Percentiles rank a stretch among this genome's conserved stretches.
These are phyloP conservation scores for Chlamydomonas urium DNA, from an alignment of 139 green algal species.

Conservation along the genomic window DNA sequence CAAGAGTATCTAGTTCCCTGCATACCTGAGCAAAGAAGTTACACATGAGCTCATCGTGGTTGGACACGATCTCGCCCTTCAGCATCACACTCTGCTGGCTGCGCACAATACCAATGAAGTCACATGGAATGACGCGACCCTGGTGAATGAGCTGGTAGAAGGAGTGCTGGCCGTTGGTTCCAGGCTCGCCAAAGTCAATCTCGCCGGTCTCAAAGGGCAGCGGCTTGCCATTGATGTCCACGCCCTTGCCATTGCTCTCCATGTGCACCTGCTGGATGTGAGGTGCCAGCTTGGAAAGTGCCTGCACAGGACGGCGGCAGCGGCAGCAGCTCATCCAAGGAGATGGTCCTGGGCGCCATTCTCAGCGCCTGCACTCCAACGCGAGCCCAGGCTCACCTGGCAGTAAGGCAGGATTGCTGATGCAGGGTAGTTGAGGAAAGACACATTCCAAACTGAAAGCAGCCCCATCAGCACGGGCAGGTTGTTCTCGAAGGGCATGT, in stretches of 20 bases:
- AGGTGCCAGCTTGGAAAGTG: slow-evolving; percentile 91
- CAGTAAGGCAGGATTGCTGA: slow-evolving; percentile 97
- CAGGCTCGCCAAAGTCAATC: slow-evolving; percentile 99
- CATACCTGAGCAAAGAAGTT: slow-evolving; percentile 99
- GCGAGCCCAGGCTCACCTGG: slow-evolving; percentile 51
- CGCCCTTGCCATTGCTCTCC: slow-evolving; percentile 99
- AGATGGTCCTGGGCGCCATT: too few species aligned
- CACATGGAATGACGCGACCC: slow-evolving; percentile 90
- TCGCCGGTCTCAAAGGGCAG: slow-evolving; percentile 86
- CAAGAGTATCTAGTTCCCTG: too few species aligned
- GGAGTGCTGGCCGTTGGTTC: slow-evolving; percentile 99
- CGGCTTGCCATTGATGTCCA: slow-evolving; percentile 80
- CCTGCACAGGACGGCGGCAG: too few species aligned
- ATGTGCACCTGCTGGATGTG: slow-evolving; percentile 98
- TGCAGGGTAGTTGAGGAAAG: slow-evolving; percentile 88
- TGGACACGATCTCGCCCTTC: slow-evolving; percentile 93
- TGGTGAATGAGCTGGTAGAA: slow-evolving; percentile 99
- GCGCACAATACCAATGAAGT: slow-evolving; percentile 97
- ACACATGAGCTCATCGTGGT: slow-evolving; percentile 99
- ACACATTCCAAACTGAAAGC: slow-evolving; percentile 92
- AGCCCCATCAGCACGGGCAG: slow-evolving; percentile 95
- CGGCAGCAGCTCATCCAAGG: too few species aligned
- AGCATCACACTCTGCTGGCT: slow-evolving; percentile 82
- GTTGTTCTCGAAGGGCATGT: slow-evolving; percentile 83
- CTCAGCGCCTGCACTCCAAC: too few species aligned